Percentiles rank a stretch among this genome's conserved stretches.
Evolutionary conservation across 1,284 basidiomycete species (phyloP).

Genomic region (Peniophora sp.): DNA sequence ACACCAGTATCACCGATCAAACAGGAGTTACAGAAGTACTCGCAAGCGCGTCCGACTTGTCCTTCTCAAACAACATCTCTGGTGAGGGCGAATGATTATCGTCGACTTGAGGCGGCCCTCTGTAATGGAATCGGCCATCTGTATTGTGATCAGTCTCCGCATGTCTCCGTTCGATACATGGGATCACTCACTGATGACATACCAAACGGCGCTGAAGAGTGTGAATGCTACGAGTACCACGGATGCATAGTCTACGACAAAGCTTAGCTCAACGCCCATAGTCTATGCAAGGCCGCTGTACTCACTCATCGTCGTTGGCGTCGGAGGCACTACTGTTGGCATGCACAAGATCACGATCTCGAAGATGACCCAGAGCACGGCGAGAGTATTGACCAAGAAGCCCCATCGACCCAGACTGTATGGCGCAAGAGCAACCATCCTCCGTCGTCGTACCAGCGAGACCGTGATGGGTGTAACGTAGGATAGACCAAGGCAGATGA

Average conservation of each 20-base stretch:
- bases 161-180: neutral
- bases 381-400: constrained; percentile 28
- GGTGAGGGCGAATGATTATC: too few relatives aligned
- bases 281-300: constrained; percentile 2
- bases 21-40: too few relatives aligned
- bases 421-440: constrained; percentile 32
- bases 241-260: constrained; percentile 42
- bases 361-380: constrained; percentile 42
- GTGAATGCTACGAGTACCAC: constrained; percentile 56
- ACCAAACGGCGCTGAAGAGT: constrained; percentile 48
- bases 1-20: too few relatives aligned
- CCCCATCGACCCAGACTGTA: constrained; percentile 37
- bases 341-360: constrained; percentile 52
- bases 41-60: too few relatives aligned
- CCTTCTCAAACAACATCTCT: too few relatives aligned
- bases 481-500: constrained; percentile 46
- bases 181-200: constrained; percentile 37
- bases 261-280: neutral
- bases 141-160: neutral
- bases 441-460: constrained; percentile 30
- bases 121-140: neutral
- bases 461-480: constrained; percentile 46
- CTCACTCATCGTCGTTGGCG: constrained; percentile 39
- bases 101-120: neutral
- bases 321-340: constrained; percentile 45